Evolutionary conservation across 176 grass and related monocot genomes (phyloP).

Genomic region (Eragrostis curvula): DNA sequence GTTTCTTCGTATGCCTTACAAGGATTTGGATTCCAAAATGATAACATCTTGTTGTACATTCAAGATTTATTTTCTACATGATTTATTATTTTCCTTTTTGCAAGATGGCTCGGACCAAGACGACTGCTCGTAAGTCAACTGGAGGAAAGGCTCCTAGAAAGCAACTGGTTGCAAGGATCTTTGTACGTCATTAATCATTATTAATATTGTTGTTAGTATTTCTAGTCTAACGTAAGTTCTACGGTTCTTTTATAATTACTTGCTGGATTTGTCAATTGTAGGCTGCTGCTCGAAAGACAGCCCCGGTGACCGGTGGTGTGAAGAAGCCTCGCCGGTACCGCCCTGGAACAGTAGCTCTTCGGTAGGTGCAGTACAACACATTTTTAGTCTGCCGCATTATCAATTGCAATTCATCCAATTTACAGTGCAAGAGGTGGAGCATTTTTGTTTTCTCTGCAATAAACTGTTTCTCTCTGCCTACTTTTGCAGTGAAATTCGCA

Average conservation of each 20-base stretch:
- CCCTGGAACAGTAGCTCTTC: slow-evolving; percentile 9
- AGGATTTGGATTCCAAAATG: background rate
- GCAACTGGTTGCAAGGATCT: background rate
- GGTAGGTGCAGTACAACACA: background rate
- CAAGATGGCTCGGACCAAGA: slow-evolving; percentile 21
- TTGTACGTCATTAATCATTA: background rate
- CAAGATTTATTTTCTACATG: too few relatives aligned
- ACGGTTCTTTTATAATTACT: too few relatives aligned
- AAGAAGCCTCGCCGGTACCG: slow-evolving; percentile 26
- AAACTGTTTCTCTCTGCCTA: background rate
- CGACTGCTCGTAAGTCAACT: background rate
- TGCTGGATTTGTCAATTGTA: background rate
- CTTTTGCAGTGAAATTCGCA: slow-evolving; percentile 16
- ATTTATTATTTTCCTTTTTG: background rate
- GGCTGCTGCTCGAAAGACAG: slow-evolving; percentile 30
- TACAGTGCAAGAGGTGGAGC: background rate
- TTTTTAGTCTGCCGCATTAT: too few relatives aligned
- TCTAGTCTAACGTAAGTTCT: background rate
- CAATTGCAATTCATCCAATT: too few relatives aligned
- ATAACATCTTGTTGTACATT: too few relatives aligned
- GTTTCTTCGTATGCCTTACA: background rate
- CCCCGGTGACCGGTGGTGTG: slow-evolving; percentile 9
- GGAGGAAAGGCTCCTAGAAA: slow-evolving; percentile 23
- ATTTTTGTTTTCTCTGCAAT: background rate
- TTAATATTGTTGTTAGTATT: background rate